Conservation (phyloP, 2,329 filamentous ascomycete species). For the Rhinocladiella similis region DNA sequence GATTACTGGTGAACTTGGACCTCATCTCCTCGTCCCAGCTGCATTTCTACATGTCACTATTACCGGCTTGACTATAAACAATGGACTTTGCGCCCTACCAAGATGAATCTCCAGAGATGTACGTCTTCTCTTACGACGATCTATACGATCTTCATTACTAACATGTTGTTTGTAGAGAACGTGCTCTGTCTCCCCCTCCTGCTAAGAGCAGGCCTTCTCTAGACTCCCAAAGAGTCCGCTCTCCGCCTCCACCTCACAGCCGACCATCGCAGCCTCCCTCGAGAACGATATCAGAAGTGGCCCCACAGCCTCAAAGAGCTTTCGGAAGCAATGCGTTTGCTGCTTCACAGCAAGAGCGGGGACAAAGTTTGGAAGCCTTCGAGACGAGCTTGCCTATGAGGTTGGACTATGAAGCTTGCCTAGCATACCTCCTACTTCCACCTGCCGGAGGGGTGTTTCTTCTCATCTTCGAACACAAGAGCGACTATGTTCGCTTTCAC, state of each 20-base stretch:
- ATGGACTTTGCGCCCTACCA: conserved; percentile 99
- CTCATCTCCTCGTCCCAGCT: too few species aligned
- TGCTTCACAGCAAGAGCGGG: conserved; percentile 44
- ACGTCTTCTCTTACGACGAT: neutral
- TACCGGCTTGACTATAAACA: conserved; percentile 23
- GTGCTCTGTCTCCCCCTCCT: conserved; percentile 74
- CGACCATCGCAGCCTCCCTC: conserved; percentile 45
- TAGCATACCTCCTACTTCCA: conserved; percentile 84
- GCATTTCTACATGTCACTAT: too few species aligned
- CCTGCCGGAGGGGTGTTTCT: conserved; percentile 83
- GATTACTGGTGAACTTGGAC: too few species aligned
- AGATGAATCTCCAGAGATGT: conserved; percentile 77
- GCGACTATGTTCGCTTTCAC: conserved; percentile 96
- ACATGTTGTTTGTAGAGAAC: conserved; percentile 50
- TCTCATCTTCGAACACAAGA: conserved; percentile 86
- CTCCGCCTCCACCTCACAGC: conserved; percentile 46
- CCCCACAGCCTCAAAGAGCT: conserved; percentile 41
- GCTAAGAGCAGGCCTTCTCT: conserved; percentile 35
- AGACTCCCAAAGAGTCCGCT: conserved; percentile 57
- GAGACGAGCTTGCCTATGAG: conserved; percentile 86
- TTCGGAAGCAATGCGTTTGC: conserved; percentile 33
- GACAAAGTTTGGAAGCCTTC: conserved; percentile 73
- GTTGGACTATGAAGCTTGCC: conserved; percentile 83
- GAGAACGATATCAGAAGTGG: conserved; percentile 43
- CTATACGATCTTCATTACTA: neutral